Base-by-base conservation (phyloP, 208 protist species). In the Leptomonas seymouri region DNA sequence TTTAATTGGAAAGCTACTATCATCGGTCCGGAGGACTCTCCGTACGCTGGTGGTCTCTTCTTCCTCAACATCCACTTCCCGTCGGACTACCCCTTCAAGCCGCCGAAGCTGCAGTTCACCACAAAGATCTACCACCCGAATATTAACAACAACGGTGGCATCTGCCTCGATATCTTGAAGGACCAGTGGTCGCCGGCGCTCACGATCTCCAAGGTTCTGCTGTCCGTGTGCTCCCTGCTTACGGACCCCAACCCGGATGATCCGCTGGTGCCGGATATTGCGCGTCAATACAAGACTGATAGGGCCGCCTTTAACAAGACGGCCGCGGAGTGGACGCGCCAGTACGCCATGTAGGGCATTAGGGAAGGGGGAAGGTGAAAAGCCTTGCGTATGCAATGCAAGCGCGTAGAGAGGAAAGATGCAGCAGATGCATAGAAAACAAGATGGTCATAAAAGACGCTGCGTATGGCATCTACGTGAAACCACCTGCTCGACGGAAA, bases 241-340 rank as follows among this genome's bases (percentile, higher is more conserved):
- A 99, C 98, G 46, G 98, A 99, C 75, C 98, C 99, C n/a, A 99
- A 99, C 85, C 97, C 99, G 48, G 98, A 99, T 66, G 98, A 99
- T 92, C 98, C 98, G 71, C 91, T 99, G 11, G 97, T 99, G 48
- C 97, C 97, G 25, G 97, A 99, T 76, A 99, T 99, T 83, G 98
- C 98, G 42, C 84, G 97, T 34, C 76, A 98, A 74, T 99, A 98
- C 87, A 99, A 98, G 85, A 90, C 76, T 34, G 89, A 99, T 83
- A 88, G 88, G 63, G 63, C 55, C n/a, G 78, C 90, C 57, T 98
- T 97, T 72, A 90, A 97, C 67, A 84, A 82, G 63, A 99, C 87
- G 7, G 98, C 98, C 15, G 63, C 80, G 25, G 98, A 99, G 84
- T 99, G 98, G 84, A 89, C 84, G 15, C 80, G 84, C 27, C 84